Conservation (phyloP, 106 monocot species). For the Dioscorea dumetorum region DNA sequence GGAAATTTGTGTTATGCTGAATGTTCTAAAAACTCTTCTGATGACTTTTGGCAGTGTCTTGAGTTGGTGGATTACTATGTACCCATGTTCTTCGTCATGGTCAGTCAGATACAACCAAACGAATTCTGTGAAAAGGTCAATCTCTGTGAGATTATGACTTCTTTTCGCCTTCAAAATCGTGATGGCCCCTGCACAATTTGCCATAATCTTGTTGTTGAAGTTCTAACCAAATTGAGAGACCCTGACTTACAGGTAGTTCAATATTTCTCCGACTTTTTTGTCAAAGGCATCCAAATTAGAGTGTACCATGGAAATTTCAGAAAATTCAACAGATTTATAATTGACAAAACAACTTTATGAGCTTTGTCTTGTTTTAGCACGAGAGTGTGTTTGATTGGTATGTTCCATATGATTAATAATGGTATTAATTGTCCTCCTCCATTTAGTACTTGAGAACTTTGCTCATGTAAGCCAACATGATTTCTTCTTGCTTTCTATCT, state of each 20-base stretch:
- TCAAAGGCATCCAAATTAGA: too few species aligned
- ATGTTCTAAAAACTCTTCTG: neutral
- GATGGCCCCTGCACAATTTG: conserved; percentile 39
- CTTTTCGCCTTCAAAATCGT: conserved; percentile 10
- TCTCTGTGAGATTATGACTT: conserved; percentile 26
- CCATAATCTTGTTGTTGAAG: conserved; percentile 31
- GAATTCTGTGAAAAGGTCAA: conserved; percentile 41
- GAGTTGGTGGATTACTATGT: conserved; percentile 49
- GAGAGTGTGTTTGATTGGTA: too few species aligned
- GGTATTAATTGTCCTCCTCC: too few species aligned
- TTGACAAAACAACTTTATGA: too few species aligned
- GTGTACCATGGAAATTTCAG: too few species aligned
- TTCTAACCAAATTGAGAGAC: conserved; percentile 42
- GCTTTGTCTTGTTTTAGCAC: too few species aligned
- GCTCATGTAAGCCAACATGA: too few species aligned
- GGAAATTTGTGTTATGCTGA: neutral
- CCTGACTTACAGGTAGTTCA: conserved; percentile 44
- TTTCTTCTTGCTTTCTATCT: too few species aligned
- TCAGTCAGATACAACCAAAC: conserved; percentile 33
- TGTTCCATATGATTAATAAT: too few species aligned
- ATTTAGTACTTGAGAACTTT: too few species aligned
- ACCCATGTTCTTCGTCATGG: conserved; percentile 40
- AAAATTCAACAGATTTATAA: too few species aligned
- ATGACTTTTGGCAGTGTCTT: conserved; percentile 31
- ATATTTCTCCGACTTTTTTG: too few species aligned